phyloP scores from a whole-genome alignment of 1,139 yeast species.

The Taiozyma onychis region DNA sequence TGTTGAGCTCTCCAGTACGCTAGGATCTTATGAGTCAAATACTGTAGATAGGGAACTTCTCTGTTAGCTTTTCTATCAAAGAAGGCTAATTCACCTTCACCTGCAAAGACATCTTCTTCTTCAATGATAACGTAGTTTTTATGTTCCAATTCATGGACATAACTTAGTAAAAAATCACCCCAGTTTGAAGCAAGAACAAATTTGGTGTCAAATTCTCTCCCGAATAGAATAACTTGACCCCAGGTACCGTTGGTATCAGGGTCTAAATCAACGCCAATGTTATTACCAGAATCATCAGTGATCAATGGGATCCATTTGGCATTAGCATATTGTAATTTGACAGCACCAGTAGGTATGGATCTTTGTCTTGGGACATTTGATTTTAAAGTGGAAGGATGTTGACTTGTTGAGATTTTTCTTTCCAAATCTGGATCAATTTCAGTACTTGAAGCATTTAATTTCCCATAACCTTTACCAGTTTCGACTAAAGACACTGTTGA shows the following conservation, averaged over 20 bases:
- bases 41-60: slow-evolving; percentile 60
- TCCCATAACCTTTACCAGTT: slow-evolving; percentile 23
- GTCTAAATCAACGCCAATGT: slow-evolving; percentile 81
- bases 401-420: slow-evolving; percentile 21
- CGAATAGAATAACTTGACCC: slow-evolving; percentile 86
- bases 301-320: slow-evolving; percentile 88
- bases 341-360: slow-evolving; percentile 67
- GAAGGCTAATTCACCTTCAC: slow-evolving; percentile 71
- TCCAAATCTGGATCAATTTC: slow-evolving; percentile 23
- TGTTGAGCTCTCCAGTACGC: slow-evolving; percentile 21
- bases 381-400: slow-evolving; percentile 25
- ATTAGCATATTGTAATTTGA: slow-evolving; percentile 75
- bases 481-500: slow-evolving; percentile 17
- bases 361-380: slow-evolving; percentile 51
- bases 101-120: slow-evolving; percentile 54
- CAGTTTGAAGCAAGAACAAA: slow-evolving; percentile 73
- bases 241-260: slow-evolving; percentile 71
- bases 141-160: slow-evolving; percentile 78
- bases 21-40: slow-evolving; percentile 42
- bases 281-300: slow-evolving; percentile 85
- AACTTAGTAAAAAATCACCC: slow-evolving; percentile 75
- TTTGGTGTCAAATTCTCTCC: slow-evolving; percentile 84
- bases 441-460: slow-evolving; percentile 21
- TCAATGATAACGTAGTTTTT: slow-evolving; percentile 61
- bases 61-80: slow-evolving; percentile 44